Percentiles rank a stretch among this genome's conserved stretches.
Conservation (phyloP, 805 yeast genomes). For the Starmerella roubikii region DNA sequence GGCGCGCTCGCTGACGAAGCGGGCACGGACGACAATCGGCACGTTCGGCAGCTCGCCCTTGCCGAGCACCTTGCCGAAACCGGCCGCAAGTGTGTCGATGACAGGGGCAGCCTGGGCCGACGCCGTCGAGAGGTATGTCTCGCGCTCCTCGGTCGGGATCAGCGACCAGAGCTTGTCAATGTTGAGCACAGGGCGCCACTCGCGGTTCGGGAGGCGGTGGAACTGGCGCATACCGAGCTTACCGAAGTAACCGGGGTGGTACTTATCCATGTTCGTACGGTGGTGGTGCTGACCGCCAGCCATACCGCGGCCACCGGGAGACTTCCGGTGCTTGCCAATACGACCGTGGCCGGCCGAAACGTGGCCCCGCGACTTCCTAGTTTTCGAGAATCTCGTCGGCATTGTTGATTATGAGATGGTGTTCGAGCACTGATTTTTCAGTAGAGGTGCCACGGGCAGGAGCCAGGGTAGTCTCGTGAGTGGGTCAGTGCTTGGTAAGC, state of each 20-base stretch:
- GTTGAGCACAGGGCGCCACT: constrained; percentile 98
- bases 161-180: constrained; percentile 97
- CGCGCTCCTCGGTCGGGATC: constrained; percentile 87
- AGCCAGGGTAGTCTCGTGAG: no score
- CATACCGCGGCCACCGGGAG: constrained; percentile 99
- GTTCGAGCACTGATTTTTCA: background rate
- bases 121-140: constrained; percentile 75
- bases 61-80: constrained; percentile 99
- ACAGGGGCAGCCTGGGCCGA: constrained; percentile 91
- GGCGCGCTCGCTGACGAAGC: constrained; percentile 98
- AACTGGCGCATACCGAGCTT: constrained; percentile 99
- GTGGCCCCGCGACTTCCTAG: constrained; percentile 99
- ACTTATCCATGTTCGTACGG: constrained; percentile 99
- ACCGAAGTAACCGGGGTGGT: constrained; percentile 99
- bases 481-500: no score
- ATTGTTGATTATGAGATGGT: constrained; percentile 27
- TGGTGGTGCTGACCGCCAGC: constrained; percentile 99
- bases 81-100: constrained; percentile 97
- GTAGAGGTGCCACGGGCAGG: no score
- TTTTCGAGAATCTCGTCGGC: constrained; percentile 99
- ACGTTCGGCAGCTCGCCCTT: constrained; percentile 97
- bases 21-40: constrained; percentile 98
- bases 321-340: constrained; percentile 99
- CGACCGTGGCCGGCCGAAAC: constrained; percentile 99
- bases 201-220: constrained; percentile 88